These are phyloP conservation scores for Escovopsis sp. DNA, from an alignment of 2,329 filamentous ascomycete genomes.

Conservation along the genomic window DNA sequence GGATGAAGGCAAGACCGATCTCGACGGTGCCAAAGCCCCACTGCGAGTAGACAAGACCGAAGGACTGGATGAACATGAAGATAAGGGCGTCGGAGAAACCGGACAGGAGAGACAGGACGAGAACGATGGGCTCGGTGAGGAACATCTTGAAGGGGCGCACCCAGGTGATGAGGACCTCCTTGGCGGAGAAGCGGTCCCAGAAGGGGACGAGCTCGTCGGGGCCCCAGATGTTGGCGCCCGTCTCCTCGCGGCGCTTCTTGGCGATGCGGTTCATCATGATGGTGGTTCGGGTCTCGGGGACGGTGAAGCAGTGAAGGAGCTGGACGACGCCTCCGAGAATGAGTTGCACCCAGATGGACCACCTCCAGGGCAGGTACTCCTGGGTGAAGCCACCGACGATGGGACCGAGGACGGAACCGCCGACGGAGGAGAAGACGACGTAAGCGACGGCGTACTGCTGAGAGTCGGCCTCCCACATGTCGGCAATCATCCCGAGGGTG, in stretches of 20 bases:
- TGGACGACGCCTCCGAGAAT: conserved; percentile 62
- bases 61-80: conserved; percentile 65
- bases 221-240: conserved; percentile 50
- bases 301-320: conserved; percentile 48
- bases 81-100: conserved; percentile 63
- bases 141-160: conserved; percentile 58
- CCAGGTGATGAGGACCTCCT: conserved; percentile 43
- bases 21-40: conserved; percentile 46
- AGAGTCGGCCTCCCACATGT: conserved; percentile 54
- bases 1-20: conserved; percentile 47
- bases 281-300: conserved; percentile 65
- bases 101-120: conserved; percentile 53
- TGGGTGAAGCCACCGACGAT: conserved; percentile 68
- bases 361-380: conserved; percentile 49
- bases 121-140: conserved; percentile 58
- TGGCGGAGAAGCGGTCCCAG: conserved; percentile 40
- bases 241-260: conserved; percentile 50
- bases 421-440: conserved; percentile 67
- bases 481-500: conserved; percentile 60
- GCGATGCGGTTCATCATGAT: conserved; percentile 69
- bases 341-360: conserved; percentile 75
- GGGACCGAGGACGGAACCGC: conserved; percentile 60
- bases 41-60: conserved; percentile 50
- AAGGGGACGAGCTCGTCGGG: conserved; percentile 56
- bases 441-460: conserved; percentile 66